Percentiles rank a stretch among this genome's conserved stretches.
These are phyloP conservation scores for Phyllosticta capitalensis DNA, from an alignment of 2,329 filamentous ascomycete species.

Conservation along the genomic window DNA sequence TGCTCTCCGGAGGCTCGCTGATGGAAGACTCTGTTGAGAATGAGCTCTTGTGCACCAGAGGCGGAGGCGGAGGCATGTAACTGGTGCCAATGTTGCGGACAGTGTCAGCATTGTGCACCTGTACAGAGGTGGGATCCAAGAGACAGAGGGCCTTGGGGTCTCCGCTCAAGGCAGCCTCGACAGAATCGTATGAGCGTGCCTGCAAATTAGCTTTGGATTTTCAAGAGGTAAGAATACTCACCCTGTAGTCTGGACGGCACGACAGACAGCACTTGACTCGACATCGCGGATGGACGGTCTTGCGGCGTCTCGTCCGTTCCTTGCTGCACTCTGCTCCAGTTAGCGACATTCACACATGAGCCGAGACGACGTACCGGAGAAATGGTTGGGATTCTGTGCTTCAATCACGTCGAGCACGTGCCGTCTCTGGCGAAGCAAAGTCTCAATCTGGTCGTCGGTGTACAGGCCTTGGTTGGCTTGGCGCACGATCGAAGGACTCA, in stretches of 20 bases:
- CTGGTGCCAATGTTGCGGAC: slow-evolving; percentile 27
- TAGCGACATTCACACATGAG: background rate
- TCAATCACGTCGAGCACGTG: slow-evolving; percentile 21
- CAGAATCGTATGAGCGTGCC: slow-evolving; percentile 37
- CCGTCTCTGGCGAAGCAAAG: slow-evolving; percentile 23
- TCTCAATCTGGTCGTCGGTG: slow-evolving; percentile 22
- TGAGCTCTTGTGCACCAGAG: background rate
- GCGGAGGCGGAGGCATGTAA: background rate
- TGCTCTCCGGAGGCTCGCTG: slow-evolving; percentile 3
- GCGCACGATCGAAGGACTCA: slow-evolving; percentile 26
- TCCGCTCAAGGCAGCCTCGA: slow-evolving; percentile 34
- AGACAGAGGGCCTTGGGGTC: slow-evolving; percentile 24
- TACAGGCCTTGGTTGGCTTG: slow-evolving; percentile 26
- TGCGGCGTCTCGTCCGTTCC: slow-evolving; percentile 6
- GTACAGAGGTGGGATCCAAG: slow-evolving; percentile 24
- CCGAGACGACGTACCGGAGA: background rate
- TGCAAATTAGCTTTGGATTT: slow-evolving; percentile 7
- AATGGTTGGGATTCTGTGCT: slow-evolving; percentile 3
- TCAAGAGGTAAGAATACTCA: background rate
- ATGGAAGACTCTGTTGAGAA: background rate
- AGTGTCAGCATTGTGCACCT: slow-evolving; percentile 25
- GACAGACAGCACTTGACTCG: slow-evolving; percentile 37
- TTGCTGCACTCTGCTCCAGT: background rate
- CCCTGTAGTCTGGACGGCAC: slow-evolving; percentile 39
- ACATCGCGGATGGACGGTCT: slow-evolving; percentile 22